Conservation (phyloP, 2,329 filamentous ascomycete species). For the Ramularia endophylla region DNA sequence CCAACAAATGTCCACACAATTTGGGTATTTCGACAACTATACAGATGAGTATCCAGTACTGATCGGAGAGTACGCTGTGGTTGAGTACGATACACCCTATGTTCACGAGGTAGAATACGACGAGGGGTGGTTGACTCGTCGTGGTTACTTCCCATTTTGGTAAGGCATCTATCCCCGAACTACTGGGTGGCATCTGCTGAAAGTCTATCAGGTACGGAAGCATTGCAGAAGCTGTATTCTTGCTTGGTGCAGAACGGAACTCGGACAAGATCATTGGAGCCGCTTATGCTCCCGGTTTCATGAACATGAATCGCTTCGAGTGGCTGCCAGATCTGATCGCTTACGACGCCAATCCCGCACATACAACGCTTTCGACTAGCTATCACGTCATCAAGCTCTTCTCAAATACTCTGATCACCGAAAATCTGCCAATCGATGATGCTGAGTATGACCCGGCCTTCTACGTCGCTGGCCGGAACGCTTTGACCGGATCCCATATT, state of each 20-base stretch:
- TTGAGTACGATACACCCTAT: constrained; percentile 49
- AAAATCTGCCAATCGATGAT: constrained; percentile 39
- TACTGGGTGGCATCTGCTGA: too few species aligned
- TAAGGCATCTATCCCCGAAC: too few species aligned
- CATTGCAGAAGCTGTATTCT: constrained; percentile 59
- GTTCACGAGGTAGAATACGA: too few species aligned
- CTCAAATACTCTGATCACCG: constrained; percentile 39
- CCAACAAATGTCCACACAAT: constrained; percentile 24
- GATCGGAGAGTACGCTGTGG: constrained; percentile 48
- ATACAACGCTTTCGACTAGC: constrained; percentile 27
- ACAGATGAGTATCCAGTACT: constrained; percentile 31
- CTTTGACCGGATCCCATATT: constrained; percentile 32
- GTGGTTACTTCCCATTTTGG: too few species aligned
- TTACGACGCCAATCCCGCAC: constrained; percentile 34
- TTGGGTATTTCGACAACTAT: constrained; percentile 44
- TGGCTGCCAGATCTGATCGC: constrained; percentile 35
- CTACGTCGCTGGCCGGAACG: constrained; percentile 41
- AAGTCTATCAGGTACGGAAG: constrained; percentile 51
- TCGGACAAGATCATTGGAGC: constrained; percentile 52
- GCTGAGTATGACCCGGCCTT: constrained; percentile 38
- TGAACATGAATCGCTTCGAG: constrained; percentile 27
- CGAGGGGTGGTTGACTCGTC: too few species aligned
- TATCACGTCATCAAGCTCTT: constrained; percentile 37
- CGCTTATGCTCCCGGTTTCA: constrained; percentile 37
- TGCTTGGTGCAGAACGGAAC: constrained; percentile 62